These are phyloP conservation scores for Betula pendula DNA, from an alignment of 306 rosid genomes.

Conservation along the genomic window DNA sequence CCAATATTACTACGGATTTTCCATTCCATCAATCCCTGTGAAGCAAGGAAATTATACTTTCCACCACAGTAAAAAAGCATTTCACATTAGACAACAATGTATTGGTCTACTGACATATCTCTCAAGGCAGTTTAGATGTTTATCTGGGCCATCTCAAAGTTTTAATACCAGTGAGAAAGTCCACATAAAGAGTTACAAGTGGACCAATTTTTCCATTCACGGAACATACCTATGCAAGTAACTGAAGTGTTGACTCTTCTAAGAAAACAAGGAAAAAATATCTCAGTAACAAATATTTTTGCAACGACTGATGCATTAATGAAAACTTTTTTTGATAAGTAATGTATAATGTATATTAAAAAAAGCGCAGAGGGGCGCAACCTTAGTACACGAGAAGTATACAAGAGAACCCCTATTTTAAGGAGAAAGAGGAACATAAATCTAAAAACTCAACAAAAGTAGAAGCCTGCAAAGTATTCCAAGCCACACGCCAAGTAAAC, in stretches of 20 bases:
- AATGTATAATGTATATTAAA: no score
- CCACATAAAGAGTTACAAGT: background rate
- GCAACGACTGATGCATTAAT: background rate
- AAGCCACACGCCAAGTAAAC: no score
- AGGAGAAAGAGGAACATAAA: no score
- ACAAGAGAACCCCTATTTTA: no score
- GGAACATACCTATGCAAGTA: background rate
- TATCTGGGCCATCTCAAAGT: background rate
- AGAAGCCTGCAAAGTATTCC: no score
- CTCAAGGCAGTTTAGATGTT: background rate
- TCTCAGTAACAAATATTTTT: background rate
- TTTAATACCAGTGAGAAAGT: background rate
- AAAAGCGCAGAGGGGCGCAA: no score
- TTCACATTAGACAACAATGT: background rate
- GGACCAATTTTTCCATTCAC: background rate
- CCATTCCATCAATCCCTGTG: constrained; percentile 35
- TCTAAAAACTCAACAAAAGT: no score
- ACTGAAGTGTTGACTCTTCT: background rate
- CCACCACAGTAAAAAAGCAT: background rate
- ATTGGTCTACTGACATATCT: background rate
- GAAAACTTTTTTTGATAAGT: no score
- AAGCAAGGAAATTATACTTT: constrained; percentile 17
- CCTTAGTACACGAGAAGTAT: no score
- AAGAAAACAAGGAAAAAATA: background rate
- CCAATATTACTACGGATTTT: constrained; percentile 39